Evolutionary conservation across 306 rosid species (phyloP), one percentile per base, ranked within the genome.

Genomic region (Rosa chinensis): DNA sequence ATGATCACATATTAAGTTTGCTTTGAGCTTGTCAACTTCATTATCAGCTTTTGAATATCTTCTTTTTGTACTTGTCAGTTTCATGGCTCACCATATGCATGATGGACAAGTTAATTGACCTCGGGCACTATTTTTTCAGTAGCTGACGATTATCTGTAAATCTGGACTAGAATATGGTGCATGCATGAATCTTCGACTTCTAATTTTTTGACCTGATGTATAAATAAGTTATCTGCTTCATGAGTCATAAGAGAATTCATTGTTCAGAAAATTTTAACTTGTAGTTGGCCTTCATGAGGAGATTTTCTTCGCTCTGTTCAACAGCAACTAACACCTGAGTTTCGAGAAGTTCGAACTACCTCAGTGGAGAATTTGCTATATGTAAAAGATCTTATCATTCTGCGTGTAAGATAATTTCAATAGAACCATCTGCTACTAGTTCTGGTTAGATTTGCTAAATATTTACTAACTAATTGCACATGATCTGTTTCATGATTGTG

Each of bases 301-400:
- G 98, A 95, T 88, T 95, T 95, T 81, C 99, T 95, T 80, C 87
- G 91, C 28, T 88, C 97, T 72, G 93, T 92, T 68, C 98, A 91
- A 82, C 92, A 95, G 83, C 99, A 95, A 86, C 88, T 95, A 75
- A 98, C 98, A 32, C 98, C 97, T 18, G 97, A 93, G 82, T 95
- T 93, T 83, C 90, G 96, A 74, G 99, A 95, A 84, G 93, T 95
- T 78, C 87, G 94, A 79, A 93, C 99, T 17, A 90, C 99, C 69
- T 91, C 98, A 8, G 97, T 93, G 79, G 99, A 95, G 88, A 95
- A 95, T 86, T 84, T 95, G 90, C 89, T 95, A 10, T 95, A 91
- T 84, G 99, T 93, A 79, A 95, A 95, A 84, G 99, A 95, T 59
- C 99, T 95, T 63, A 95, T 95, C 86, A 90, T 95, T 82, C 98